Evolutionary conservation across 768 basidiomycete species (phyloP), one percentile per base, ranked within the genome.

Genomic region (Kwoniella heveanensis): DNA sequence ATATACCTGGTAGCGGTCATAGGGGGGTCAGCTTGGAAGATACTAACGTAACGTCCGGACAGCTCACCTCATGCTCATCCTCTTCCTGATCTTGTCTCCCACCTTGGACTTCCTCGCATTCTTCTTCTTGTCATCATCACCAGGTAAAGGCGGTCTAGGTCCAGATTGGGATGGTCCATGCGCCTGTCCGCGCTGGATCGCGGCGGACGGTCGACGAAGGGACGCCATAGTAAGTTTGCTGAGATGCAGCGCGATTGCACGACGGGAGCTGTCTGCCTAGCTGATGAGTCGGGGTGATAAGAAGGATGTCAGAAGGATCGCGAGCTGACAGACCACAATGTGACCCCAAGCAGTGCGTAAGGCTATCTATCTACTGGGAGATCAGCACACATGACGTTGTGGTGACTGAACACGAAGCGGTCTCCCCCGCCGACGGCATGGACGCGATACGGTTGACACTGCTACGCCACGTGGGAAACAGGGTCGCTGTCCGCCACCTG

Each of bases 1-100:
- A 62, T 64, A 60, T 75, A 72, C 36, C 71, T 72, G 29, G 26
- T 21, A 10, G 1, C 32, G 32, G 5, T 13, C n/a, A n/a, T n/a
- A n/a, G n/a, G n/a, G n/a, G n/a, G n/a, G n/a, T n/a, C n/a, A n/a
- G n/a, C n/a, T n/a, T n/a, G n/a, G n/a, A n/a, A n/a, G n/a, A n/a
- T n/a, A n/a, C n/a, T n/a, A n/a, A n/a, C n/a, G n/a, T n/a, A n/a
- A n/a, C n/a, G n/a, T n/a, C n/a, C n/a, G n/a, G n/a, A n/a, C n/a
- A 39, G 89, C 91, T 85, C 90, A 96, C 77, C 93, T 88, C 85
- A 88, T 90, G 17, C 92, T 93, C 88, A 96, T 89, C 75, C 94
- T 89, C 81, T 92, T 92, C 85, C 92, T 92, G 81, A 96, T 92
- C 82, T 90, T 92, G 84, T 94, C 94, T 79, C 92, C 85, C 22